Evolutionary conservation across 306 rosid genomes (phyloP), one percentile per base, ranked within the genome.

Genomic region (Prunus salicina): DNA sequence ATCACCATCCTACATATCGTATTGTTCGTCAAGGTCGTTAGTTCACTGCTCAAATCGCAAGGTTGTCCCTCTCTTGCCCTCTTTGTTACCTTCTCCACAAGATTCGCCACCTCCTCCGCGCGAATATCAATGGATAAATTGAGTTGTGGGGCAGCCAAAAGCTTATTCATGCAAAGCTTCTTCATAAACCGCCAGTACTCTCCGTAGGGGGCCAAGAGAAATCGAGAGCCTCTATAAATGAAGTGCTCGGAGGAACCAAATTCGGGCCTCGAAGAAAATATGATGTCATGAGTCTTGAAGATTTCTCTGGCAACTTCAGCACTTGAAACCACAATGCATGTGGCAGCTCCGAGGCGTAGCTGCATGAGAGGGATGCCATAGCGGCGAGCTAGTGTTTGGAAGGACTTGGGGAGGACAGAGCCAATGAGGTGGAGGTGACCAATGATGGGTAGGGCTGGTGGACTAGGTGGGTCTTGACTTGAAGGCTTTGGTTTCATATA

Each of bases 131-230:
- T 12, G 2, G 74, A 77, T 41, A 77, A 75, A 7, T 78, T 69
- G 2, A 89, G 81, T 46, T 81, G 87, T 0, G 86, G 81, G 15
- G 63, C 58, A 0, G 90, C 86, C n/a, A 91, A 88, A 2, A 91
- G 86, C 51, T 73, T 74, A 34, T 88, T 87, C 58, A 89, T 80
- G 28, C 84, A 85, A 0, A 87, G 76, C 61, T 78, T 91, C 84
- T 87, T 91, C 84, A 91, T 83, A 92, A 89, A 91, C 61, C 86
- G 73, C 92, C 90, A 83, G 55, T 84, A 89, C 28, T 83, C 80
- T 12, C 92, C 91, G 52, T 87, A 91, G 1, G 86, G 87, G 32
- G 92, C 87, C 27, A 81, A 64, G 57, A 85, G 55, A 52, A 91
- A 87, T 30, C 61, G 62, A 8, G 91, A 89, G 1, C 89, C 89